phyloP scores from a whole-genome alignment of 2,329 filamentous ascomycete genomes.

The Pseudocercospora musae region DNA sequence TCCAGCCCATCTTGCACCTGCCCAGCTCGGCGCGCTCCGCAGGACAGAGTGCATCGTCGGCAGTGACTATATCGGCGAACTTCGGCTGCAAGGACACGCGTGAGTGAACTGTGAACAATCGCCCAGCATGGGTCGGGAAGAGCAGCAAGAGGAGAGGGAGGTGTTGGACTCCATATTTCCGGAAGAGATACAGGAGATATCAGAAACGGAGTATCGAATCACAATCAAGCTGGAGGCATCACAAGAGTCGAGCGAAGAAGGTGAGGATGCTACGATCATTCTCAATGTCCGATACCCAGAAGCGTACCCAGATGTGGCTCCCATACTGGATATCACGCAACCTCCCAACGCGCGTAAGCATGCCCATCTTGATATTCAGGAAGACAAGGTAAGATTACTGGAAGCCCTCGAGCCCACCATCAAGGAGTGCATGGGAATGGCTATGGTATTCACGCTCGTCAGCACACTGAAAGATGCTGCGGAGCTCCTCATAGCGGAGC shows the following conservation, averaged over 20 bases:
- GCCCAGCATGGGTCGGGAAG: conserved; percentile 59
- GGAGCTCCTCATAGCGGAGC: conserved; percentile 76
- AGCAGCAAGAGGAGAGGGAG: conserved; percentile 93
- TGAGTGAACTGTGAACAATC: not conserved
- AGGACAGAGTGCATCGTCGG: conserved; percentile 1
- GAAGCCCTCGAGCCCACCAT: conserved; percentile 69
- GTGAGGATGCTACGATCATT: conserved; percentile 64
- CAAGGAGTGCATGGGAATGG: conserved; percentile 92
- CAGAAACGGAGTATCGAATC: conserved; percentile 84
- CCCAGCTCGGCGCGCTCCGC: conserved; percentile 5
- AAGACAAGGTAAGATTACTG: conserved; percentile 74
- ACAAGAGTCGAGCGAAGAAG: conserved; percentile 52
- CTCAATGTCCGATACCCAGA: conserved; percentile 88
- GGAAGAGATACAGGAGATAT: conserved; percentile 95
- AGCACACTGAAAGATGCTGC: conserved; percentile 84
- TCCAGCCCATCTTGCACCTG: not conserved
- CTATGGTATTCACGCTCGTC: conserved; percentile 92
- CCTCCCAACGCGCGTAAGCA: conserved; percentile 68
- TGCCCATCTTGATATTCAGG: conserved; percentile 71
- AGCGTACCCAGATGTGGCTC: conserved; percentile 83
- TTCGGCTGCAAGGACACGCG: conserved; percentile 1
- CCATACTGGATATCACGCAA: conserved; percentile 73
- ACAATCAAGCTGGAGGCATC: conserved; percentile 69
- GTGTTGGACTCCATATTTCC: conserved; percentile 98
- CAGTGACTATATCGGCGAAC: not conserved